Conservation (phyloP, 176 grass and related monocot species). For the Leersia perrieri region DNA sequence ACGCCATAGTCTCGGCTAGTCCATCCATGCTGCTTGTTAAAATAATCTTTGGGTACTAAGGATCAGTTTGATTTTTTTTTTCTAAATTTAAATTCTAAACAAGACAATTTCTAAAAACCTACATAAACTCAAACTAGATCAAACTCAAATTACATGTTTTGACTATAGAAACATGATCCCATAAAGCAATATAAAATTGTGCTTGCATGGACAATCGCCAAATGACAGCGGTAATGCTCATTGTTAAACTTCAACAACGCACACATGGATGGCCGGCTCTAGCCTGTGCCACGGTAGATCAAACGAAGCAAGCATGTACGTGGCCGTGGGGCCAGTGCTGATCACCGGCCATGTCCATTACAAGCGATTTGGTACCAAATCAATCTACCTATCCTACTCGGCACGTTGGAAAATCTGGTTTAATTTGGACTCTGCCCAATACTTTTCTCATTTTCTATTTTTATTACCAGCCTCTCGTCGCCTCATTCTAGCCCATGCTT, state of each 20-base stretch:
- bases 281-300: not conserved
- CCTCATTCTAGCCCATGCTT: not conserved
- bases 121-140: too few species aligned
- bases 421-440: not conserved
- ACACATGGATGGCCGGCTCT: not conserved
- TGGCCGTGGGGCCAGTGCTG: conserved; percentile 10
- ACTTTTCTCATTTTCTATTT: conserved; percentile 11
- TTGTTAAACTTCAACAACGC: not conserved
- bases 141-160: not conserved
- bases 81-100: too few species aligned
- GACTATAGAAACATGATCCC: not conserved
- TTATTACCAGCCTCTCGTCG: not conserved
- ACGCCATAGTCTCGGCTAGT: too few species aligned
- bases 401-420: not conserved
- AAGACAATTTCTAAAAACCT: too few species aligned
- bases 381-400: not conserved
- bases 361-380: conserved; percentile 7
- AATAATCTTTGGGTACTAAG: too few species aligned
- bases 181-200: too few species aligned
- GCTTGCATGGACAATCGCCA: too few species aligned
- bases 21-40: too few species aligned
- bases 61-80: too few species aligned
- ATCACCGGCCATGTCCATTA: conserved; percentile 32
- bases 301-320: not conserved
- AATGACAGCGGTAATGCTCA: too few species aligned